phyloP scores from a whole-genome alignment of 176 grass and related monocot genomes.

The Elymus sibiricus region DNA sequence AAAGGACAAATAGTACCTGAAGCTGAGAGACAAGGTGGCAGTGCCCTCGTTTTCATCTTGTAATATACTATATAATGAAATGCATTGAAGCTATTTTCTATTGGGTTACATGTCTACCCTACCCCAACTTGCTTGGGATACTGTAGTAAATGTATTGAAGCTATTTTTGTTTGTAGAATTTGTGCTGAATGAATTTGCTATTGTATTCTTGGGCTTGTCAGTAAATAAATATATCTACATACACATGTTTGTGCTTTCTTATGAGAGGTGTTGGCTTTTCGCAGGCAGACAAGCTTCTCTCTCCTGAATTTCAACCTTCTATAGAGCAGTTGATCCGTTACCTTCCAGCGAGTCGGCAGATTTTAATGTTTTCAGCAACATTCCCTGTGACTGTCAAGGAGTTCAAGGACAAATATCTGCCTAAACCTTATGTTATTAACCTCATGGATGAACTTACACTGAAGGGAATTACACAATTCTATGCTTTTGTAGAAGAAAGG shows the following conservation, averaged over 20 bases:
- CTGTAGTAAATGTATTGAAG: background rate
- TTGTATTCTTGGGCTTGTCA: background rate
- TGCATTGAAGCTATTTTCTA: background rate
- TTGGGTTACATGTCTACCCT: no score
- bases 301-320: slow-evolving; percentile 86
- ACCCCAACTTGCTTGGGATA: background rate
- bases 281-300: slow-evolving; percentile 93
- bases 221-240: background rate
- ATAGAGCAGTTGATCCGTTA: slow-evolving; percentile 76
- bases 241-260: background rate
- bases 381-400: slow-evolving; percentile 93
- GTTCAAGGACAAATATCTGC: slow-evolving; percentile 89
- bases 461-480: slow-evolving; percentile 96
- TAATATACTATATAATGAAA: background rate
- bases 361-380: slow-evolving; percentile 99
- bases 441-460: slow-evolving; percentile 98
- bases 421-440: slow-evolving; percentile 91
- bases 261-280: background rate
- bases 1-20: background rate
- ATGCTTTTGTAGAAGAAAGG: slow-evolving; percentile 96
- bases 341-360: slow-evolving; percentile 62
- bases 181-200: background rate
- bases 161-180: background rate
- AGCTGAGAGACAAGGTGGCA: background rate
- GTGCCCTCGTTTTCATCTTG: background rate